These are phyloP conservation scores for Diddensiella transvaalensis DNA, from an alignment of 805 yeast genomes.

Conservation along the genomic window DNA sequence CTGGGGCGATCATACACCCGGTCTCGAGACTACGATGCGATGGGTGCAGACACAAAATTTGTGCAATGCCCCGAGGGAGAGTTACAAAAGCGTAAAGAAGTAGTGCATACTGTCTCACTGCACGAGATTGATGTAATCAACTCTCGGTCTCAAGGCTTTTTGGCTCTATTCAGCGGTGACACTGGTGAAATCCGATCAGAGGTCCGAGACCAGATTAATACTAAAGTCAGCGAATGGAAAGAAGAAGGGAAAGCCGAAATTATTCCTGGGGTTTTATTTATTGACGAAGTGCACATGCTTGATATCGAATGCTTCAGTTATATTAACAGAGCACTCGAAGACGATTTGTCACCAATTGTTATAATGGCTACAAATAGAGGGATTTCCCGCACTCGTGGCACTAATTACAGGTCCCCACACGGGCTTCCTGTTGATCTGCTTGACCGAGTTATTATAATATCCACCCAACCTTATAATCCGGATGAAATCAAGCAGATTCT, in stretches of 20 bases:
- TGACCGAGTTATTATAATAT: constrained; percentile 89
- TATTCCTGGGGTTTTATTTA: constrained; percentile 94
- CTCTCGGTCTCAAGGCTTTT: constrained; percentile 95
- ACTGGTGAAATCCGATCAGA: constrained; percentile 97
- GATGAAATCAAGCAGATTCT: constrained; percentile 86
- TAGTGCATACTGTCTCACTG: constrained; percentile 94
- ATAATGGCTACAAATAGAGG: constrained; percentile 99
- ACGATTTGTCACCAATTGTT: constrained; percentile 93
- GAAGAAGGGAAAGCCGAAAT: constrained; percentile 98
- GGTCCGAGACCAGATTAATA: constrained; percentile 93
- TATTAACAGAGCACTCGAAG: constrained; percentile 93
- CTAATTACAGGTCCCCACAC: constrained; percentile 90
- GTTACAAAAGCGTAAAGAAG: constrained; percentile 90
- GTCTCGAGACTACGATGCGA: constrained; percentile 96
- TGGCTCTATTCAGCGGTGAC: constrained; percentile 92
- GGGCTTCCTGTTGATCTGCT: constrained; percentile 95
- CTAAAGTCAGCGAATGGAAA: constrained; percentile 96
- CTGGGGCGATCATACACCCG: constrained; percentile 94
- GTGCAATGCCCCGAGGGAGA: constrained; percentile 99
- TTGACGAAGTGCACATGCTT: constrained; percentile 98
- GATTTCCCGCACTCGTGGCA: constrained; percentile 87
- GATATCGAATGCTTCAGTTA: constrained; percentile 96
- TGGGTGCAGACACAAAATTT: constrained; percentile 97
- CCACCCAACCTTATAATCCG: constrained; percentile 70
- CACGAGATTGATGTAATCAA: constrained; percentile 98